Base-by-base conservation (phyloP, 306 rosid species). In the Malus fusca region DNA sequence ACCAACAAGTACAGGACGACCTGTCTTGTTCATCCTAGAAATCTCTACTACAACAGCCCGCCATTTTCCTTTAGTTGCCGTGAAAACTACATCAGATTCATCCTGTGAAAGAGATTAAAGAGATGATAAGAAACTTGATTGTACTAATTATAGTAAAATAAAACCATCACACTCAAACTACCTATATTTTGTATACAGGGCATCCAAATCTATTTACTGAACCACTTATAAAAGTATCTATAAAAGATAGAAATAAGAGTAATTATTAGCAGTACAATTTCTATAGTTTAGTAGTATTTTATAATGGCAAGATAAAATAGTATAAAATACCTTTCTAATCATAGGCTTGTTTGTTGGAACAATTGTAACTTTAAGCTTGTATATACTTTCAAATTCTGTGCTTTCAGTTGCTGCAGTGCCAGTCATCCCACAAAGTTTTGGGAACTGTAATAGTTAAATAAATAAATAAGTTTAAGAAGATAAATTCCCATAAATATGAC, bases 341-440 rank as follows among this genome's bases (percentile, higher is more conserved):
- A 95, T 95, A 72, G 97, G 96, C 80, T 84, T 95, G 87, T 95
- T 95, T 79, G 98, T 95, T 53, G 98, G 98, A 48, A 95, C 97
- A 26, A 92, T 88, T 84, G 90, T 90, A 84, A 95, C 97, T 90
- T 92, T 92, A 76, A 95, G 98, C 84, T 90, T 95, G 90, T 95
- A 95, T 80, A 95, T 95, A 84, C 97, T 95, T 83, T 95, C 98
- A 87, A 95, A 95, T 84, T 95, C 98, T 31, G 90, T 87, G 86
- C 93, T 89, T 88, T 95, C 98, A 35, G 98, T 95, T 68, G 97
- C 97, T 68, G 97, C 98, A 69, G 98, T 95, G 60, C 98, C 98
- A 77, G 98, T 95, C 98, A 95, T 95, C 60, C 98, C 98, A 75
- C 98, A 95, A 42, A 95, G 97, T 84, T 95, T 95, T 31, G 97